These are phyloP conservation scores for Fusarium illudens DNA, from an alignment of 2,329 filamentous ascomycete genomes.

Conservation along the genomic window DNA sequence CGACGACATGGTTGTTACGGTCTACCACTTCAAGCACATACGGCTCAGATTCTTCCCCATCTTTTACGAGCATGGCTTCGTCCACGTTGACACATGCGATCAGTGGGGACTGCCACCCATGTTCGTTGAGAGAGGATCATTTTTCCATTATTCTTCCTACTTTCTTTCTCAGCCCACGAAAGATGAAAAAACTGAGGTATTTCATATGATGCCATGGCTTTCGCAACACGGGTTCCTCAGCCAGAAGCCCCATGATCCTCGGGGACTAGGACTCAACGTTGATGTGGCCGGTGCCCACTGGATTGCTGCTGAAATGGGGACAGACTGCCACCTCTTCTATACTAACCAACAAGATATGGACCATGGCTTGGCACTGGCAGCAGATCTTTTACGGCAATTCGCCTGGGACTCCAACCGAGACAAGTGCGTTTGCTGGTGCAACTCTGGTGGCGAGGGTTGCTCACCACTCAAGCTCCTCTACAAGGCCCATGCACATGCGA, in stretches of 20 bases:
- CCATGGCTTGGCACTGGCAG: accelerated
- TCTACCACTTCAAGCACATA: accelerated
- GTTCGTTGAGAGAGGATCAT: neutral
- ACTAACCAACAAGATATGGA: neutral
- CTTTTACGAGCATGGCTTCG: neutral
- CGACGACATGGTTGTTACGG: neutral
- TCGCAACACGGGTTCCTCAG: neutral
- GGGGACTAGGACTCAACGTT: neutral
- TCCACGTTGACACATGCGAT: neutral
- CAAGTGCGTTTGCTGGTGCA: neutral
- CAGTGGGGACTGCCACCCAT: neutral
- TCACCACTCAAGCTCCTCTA: neutral
- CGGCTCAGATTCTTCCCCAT: neutral
- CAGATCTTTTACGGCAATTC: neutral
- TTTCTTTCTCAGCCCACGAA: neutral
- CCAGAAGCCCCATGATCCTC: neutral
- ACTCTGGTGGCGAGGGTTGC: neutral
- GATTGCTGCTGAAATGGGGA: neutral
- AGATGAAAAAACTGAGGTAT: accelerated
- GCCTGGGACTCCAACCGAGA: neutral
- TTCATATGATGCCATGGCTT: neutral
- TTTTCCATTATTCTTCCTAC: accelerated
- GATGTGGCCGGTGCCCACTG: neutral
- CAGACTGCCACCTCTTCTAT: accelerated
- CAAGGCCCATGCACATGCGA: neutral